Base-by-base conservation (phyloP, 257 asterid genomes). In the Paraleonurus japonicus region DNA sequence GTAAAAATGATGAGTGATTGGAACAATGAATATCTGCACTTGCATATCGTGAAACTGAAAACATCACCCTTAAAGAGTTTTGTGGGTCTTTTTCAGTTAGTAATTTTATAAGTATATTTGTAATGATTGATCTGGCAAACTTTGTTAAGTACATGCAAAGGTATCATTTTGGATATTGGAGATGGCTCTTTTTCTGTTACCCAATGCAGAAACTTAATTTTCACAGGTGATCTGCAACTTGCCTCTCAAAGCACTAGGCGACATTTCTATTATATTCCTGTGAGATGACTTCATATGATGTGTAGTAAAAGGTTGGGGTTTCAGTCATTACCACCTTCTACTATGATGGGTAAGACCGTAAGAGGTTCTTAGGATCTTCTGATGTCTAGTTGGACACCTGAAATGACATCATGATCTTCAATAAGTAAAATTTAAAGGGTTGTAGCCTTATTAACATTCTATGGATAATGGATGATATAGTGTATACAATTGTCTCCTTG, bases 1-100 rank as follows among this genome's bases (percentile, higher is more conserved):
- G 28, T 45, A 59, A 17, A 47, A 57, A 32, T 75, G 28, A 43
- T 50, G 19, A 62, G 19, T 76, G 61, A 62, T 61, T 62, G 73
- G 61, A 71, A 50, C 24, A 47, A 67, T 47, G 32, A 5, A 15
- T 74, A 17, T 47, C 13, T 28, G 74, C 55, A 61, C 71, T 65
- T 72, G 27, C 58, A 20, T 65, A 37, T 47, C 9, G 50, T 47
- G 54, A 47, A n/a, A 47, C 5, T 35, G 50, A 24, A 23, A 55
- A 48, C 30, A 24, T 72, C 45, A 59, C 16, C 32, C 5, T 9
- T 2, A 30, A 41, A 39, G 22, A 26, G 54, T 9, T 54, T 53
- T 45, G 8, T 27, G 41, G 69, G 41, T 59, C 13, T 62, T 53
- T 63, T 54, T 48, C 70, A 33, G 48, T 6, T 26, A 3, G 47